phyloP scores from a whole-genome alignment of 2,329 filamentous ascomycete species.

The Botryotinia convoluta region DNA sequence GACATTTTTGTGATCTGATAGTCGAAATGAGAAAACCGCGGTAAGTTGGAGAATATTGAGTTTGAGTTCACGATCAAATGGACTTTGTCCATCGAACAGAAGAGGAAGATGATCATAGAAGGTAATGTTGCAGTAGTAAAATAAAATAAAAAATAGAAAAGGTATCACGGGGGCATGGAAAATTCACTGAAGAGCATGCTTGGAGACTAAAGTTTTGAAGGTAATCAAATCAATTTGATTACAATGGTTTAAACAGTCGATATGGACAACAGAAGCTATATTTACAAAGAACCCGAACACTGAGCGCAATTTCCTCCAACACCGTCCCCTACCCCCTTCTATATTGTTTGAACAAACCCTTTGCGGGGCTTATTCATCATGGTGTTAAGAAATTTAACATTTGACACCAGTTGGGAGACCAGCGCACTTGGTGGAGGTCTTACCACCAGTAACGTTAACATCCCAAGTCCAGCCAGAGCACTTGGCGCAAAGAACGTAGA shows the following conservation, averaged over 20 bases:
- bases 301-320: neutral
- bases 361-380: neutral
- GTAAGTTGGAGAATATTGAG: neutral
- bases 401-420: constrained; percentile 38
- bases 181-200: neutral
- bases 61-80: neutral
- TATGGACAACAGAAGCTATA: neutral
- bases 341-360: neutral
- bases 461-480: constrained; percentile 55
- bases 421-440: constrained; percentile 43
- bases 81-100: neutral
- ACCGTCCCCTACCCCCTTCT: neutral
- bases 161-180: neutral
- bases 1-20: neutral
- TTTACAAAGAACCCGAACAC: neutral
- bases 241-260: constrained; percentile 5
- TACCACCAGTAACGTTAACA: constrained; percentile 51
- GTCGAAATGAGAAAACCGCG: neutral
- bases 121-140: neutral
- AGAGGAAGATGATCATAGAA: neutral
- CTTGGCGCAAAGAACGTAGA: constrained; percentile 54
- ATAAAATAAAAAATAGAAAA: too few relatives aligned
- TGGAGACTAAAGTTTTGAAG: neutral
- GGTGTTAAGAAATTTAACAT: constrained; percentile 26
- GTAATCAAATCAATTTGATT: constrained; percentile 3